Conservation (phyloP, 371 early-diverging fungal species). For the Enteropsectra breve region DNA sequence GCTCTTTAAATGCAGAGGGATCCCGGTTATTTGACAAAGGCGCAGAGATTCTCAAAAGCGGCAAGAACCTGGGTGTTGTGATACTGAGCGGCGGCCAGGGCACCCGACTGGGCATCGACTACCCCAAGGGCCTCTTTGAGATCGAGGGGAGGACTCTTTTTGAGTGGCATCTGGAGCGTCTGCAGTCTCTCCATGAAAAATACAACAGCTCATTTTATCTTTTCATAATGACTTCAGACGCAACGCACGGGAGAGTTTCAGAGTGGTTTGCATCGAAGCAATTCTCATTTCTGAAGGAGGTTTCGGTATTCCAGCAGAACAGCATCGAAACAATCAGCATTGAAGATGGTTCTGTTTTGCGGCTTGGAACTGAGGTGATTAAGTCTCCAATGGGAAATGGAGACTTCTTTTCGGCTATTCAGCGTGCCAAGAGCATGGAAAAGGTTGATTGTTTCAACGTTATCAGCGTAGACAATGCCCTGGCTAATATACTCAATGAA, state of each 20-base stretch:
- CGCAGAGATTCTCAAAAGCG: conserved; percentile 1
- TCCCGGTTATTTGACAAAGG: conserved; percentile 1
- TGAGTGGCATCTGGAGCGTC: conserved; percentile 40
- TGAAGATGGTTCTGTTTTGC: conserved; percentile 11
- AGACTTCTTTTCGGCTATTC: conserved; percentile 51
- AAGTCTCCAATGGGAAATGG: conserved; percentile 58
- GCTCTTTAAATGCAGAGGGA: neutral
- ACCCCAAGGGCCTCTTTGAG: conserved; percentile 56
- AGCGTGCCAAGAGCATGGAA: conserved; percentile 10
- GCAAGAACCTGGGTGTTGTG: conserved; percentile 44
- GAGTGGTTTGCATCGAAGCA: conserved; percentile 42
- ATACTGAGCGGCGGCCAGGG: conserved; percentile 59
- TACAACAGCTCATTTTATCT: conserved; percentile 29
- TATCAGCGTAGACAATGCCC: conserved; percentile 57
- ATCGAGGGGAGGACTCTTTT: conserved; percentile 47
- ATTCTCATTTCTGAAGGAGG: conserved; percentile 23
- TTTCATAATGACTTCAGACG: conserved; percentile 53
- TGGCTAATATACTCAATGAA: conserved; percentile 56
- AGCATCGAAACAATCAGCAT: conserved; percentile 35
- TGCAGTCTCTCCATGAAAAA: conserved; percentile 32
- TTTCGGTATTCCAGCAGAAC: conserved; percentile 55
- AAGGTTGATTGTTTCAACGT: conserved; percentile 49
- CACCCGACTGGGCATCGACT: conserved; percentile 48
- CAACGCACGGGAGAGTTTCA: conserved; percentile 49
- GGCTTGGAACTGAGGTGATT: conserved; percentile 15